Base-by-base conservation (phyloP, 2,329 filamentous ascomycete species). In the Plenodomus tracheiphilus region DNA sequence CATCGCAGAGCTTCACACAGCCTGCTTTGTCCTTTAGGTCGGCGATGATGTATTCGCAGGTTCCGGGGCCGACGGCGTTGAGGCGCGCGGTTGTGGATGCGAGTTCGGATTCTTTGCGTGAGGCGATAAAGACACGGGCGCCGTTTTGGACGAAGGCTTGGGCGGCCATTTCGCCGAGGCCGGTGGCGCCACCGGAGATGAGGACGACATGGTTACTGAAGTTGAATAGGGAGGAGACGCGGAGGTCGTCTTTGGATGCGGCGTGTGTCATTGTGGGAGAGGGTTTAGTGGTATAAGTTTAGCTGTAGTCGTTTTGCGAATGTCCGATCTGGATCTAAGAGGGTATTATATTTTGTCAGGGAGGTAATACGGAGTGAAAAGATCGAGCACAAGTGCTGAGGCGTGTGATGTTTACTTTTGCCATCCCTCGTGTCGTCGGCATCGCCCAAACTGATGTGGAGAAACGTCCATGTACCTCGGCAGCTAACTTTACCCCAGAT, bases 111-210 rank as follows among this genome's bases (percentile, higher is more conserved):
- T 77, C 76, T 64, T 81, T 80, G 41, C 79, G 75, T 9, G 74
- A 77, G n/a, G 79, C 79, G 52, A 81, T 81, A 62, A 80, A 76
- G 41, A 81, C 79, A 11, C 68, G 77, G 5, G 79, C 77, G 20
- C 79, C 79, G 51, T 81, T 81, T 46, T 77, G 71, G 18, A 81
- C 73, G 52, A 77, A 81, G 10, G 77, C 78, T 62, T 81, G 77
- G 1, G 79, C 79, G 39, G 80, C 80, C 79, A 81, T 81, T 56
- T 80, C 79, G 44, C 78, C 78, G 41, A 80, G 74, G 3, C 78
- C 78, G 46, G 78, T 79, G 9, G 77, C 77, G 46, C 77, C 78
- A 50, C 78, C 78, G 17, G 77, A 80, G 48, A 80, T 74, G 56
- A 80, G 75, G 53, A 76, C 77, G 53, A 79, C 68, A 51, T 74